Conservation (phyloP, 2,329 filamentous ascomycete species). For the Hypoxylon sp. region DNA sequence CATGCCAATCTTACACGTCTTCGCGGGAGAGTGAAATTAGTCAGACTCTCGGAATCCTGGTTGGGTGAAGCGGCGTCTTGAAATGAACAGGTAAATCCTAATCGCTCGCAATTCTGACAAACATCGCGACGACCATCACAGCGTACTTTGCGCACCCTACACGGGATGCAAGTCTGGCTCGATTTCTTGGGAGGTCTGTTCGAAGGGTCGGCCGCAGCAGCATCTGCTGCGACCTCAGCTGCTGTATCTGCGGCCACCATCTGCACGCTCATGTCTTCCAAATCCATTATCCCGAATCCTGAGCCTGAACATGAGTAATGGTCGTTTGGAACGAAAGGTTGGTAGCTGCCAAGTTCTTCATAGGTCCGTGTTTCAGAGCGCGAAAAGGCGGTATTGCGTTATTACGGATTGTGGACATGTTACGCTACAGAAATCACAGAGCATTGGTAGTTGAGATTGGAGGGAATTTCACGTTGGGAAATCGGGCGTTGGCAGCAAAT, state of each 20-base stretch:
- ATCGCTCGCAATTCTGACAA: constrained; percentile 71
- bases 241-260: constrained; percentile 55
- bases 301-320: constrained; percentile 41
- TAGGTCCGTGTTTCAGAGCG: constrained; percentile 12
- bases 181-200: constrained; percentile 54
- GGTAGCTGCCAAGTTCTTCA: constrained; percentile 33
- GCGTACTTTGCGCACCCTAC: constrained; percentile 70
- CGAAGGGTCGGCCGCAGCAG: constrained; percentile 53
- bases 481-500: constrained; percentile 30
- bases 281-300: constrained; percentile 52
- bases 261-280: constrained; percentile 57
- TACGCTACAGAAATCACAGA: constrained; percentile 37
- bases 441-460: constrained; percentile 37
- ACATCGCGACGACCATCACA: constrained; percentile 68
- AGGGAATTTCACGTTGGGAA: constrained; percentile 44
- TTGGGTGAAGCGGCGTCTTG: constrained; percentile 61
- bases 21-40: constrained; percentile 63
- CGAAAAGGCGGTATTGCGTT: constrained; percentile 44
- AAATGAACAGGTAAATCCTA: constrained; percentile 71
- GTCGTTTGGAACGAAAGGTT: constrained; percentile 1
- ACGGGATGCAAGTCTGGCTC: constrained; percentile 67
- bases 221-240: constrained; percentile 55
- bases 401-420: constrained; percentile 43
- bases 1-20: constrained; percentile 71
- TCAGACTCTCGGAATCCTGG: constrained; percentile 55